Conservation (phyloP, 495 filamentous ascomycete genomes). For the Daldinia bambusicola region DNA sequence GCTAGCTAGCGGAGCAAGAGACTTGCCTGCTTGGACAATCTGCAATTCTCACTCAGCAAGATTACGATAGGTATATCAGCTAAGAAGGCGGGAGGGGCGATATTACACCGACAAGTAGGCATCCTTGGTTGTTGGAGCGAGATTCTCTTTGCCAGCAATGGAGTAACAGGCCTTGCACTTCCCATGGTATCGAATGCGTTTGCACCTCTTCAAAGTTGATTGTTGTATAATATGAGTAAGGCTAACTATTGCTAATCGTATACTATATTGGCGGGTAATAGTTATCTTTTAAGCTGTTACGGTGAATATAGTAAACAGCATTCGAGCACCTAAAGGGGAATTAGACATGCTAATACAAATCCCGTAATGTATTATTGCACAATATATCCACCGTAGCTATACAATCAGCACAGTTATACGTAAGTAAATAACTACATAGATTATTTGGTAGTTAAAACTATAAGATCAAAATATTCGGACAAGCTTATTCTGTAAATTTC, state of each 20-base stretch:
- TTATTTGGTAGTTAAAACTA: background rate
- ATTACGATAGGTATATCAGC: background rate
- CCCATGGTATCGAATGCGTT: too few relatives aligned
- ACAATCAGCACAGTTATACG: background rate
- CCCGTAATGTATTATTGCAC: background rate
- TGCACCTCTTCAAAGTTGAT: too few relatives aligned
- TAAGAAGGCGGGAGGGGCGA: too few relatives aligned
- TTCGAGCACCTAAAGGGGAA: background rate
- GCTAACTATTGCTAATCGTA: too few relatives aligned
- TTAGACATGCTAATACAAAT: background rate
- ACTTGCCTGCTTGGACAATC: too few relatives aligned
- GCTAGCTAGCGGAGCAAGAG: too few relatives aligned
- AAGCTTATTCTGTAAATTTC: background rate
- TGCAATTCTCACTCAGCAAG: too few relatives aligned
- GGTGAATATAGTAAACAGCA: background rate
- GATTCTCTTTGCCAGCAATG: too few relatives aligned
- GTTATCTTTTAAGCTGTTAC: background rate
- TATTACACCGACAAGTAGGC: too few relatives aligned
- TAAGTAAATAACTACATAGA: background rate
- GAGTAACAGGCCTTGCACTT: too few relatives aligned
- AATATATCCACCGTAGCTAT: background rate
- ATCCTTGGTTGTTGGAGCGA: too few relatives aligned
- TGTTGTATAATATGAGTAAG: too few relatives aligned
- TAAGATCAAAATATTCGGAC: background rate
- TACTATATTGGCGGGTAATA: background rate